Percentiles rank a stretch among this genome's conserved stretches.
Conservation (phyloP, 768 basidiomycete species). For the Lyophyllum semitale region DNA sequence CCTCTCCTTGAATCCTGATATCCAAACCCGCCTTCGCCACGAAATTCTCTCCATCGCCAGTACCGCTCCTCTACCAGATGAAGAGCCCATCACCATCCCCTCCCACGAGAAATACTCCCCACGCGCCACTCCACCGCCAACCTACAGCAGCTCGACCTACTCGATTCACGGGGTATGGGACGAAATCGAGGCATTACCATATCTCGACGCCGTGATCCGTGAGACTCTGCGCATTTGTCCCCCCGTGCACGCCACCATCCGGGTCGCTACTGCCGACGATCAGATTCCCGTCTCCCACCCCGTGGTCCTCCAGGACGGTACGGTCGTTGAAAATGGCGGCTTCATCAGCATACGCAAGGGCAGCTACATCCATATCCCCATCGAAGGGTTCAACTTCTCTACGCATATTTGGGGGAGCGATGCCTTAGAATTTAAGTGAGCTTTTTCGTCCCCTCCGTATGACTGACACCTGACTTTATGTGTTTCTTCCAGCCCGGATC, state of each 20-base stretch:
- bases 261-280: constrained; percentile 55
- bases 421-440: constrained; percentile 55
- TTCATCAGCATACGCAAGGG: constrained; percentile 52
- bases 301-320: constrained; percentile 42
- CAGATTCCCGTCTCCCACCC: constrained; percentile 52
- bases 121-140: constrained; percentile 7
- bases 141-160: constrained; percentile 9
- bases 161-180: constrained; percentile 29
- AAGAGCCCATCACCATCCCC: constrained; percentile 20
- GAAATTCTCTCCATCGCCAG: constrained; percentile 37
- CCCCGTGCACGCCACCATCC: constrained; percentile 58
- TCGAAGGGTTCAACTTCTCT: constrained; percentile 54
- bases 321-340: constrained; percentile 33
- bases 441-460: constrained; percentile 4
- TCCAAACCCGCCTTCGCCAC: constrained; percentile 57
- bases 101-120: constrained; percentile 9
- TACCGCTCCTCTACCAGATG: constrained; percentile 12
- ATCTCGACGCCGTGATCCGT: constrained; percentile 57
- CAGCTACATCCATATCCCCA: constrained; percentile 56
- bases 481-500: constrained; percentile 44
- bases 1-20: constrained; percentile 52
- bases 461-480: constrained; percentile 5
- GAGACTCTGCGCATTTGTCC: constrained; percentile 59
- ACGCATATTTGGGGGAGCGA: constrained; percentile 59
- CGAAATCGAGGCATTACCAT: constrained; percentile 44